A percentile compares a stretch with the other conserved stretches of the same genome.
phyloP scores from a whole-genome alignment of 768 basidiomycete genomes.

The Phlegmacium glaucopus region DNA sequence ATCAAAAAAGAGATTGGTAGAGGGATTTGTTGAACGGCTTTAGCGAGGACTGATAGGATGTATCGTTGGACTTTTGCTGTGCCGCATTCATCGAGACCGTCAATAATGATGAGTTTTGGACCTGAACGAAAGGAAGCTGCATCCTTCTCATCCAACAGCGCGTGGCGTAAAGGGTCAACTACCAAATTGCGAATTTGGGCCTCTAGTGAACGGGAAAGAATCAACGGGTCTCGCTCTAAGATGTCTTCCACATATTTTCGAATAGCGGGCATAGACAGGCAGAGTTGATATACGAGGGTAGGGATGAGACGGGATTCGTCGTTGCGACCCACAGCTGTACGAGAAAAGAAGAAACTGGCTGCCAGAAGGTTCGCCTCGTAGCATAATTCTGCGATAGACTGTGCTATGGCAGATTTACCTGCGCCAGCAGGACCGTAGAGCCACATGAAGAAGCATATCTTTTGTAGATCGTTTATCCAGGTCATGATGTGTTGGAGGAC shows the following conservation, averaged over 20 bases:
- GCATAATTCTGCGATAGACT: constrained; percentile 20
- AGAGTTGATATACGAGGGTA: no score
- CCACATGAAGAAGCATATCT: constrained; percentile 13
- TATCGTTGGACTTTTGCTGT: no score
- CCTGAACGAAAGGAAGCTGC: no score
- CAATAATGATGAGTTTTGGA: no score
- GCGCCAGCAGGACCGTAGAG: constrained; percentile 22
- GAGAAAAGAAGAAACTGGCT: no score
- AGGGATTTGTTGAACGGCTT: neutral
- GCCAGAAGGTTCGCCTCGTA: neutral
- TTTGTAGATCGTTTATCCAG: constrained; percentile 6
- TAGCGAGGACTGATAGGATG: no score
- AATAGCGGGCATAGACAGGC: no score
- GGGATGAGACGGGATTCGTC: no score
- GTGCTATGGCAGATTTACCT: constrained; percentile 26
- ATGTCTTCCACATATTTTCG: no score
- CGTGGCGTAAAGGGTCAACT: constrained; percentile 5
- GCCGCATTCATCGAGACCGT: no score
- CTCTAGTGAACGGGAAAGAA: constrained; percentile 8
- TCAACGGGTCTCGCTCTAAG: constrained; percentile 7
- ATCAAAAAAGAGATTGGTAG: constrained; percentile 16
- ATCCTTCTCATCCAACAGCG: no score
- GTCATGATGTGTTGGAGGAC: constrained; percentile 13
- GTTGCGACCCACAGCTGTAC: no score
- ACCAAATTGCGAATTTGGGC: constrained; percentile 10